Conservation (phyloP, 2,329 filamentous ascomycete genomes). For the Microsporum audouinii region DNA sequence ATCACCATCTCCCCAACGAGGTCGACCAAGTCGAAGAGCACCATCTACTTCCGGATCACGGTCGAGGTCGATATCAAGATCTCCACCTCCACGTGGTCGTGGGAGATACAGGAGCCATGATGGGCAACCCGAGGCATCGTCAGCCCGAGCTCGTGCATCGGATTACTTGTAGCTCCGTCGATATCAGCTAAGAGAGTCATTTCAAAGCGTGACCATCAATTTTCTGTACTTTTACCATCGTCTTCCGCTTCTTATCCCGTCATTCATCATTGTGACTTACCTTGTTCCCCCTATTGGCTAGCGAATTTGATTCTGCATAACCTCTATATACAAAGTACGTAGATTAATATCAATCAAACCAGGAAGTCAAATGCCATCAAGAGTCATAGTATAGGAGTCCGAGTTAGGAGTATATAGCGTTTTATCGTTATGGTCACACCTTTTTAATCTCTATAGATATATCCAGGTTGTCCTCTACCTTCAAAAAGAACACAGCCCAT, state of each 20-base stretch:
- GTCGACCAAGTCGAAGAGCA: conserved; percentile 12
- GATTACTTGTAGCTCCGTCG: conserved; percentile 10
- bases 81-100: conserved; percentile 15
- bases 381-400: background rate
- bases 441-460: background rate
- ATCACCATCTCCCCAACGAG: conserved; percentile 19
- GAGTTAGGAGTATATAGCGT: background rate
- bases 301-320: background rate
- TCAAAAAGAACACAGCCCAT: too few relatives aligned
- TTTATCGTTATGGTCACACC: background rate
- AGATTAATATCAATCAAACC: background rate
- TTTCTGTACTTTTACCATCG: background rate
- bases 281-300: background rate
- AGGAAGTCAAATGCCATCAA: background rate
- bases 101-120: conserved; percentile 11
- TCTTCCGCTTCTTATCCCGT: background rate
- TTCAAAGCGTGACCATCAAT: background rate
- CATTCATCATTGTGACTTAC: background rate
- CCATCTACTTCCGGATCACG: conserved; percentile 14
- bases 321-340: background rate
- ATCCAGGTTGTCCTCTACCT: too few relatives aligned
- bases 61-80: conserved; percentile 15
- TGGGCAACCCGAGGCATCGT: conserved; percentile 16
- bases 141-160: conserved; percentile 12
- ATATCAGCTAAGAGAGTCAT: background rate